Evolutionary conservation across 805 yeast species (phyloP).

Genomic region (Suhomyces emberorum): DNA sequence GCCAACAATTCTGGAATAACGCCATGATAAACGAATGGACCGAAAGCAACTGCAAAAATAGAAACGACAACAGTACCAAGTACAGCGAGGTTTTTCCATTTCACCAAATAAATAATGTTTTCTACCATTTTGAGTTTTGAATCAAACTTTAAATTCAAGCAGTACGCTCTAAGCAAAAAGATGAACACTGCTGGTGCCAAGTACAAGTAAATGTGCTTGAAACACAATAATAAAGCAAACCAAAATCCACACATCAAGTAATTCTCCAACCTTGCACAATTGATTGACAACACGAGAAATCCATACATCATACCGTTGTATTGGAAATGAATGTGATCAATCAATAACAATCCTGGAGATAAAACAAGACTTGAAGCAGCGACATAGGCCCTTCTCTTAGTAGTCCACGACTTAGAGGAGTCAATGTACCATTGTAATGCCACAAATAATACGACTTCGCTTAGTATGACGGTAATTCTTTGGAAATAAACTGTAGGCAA

Average conservation of each 20-base stretch:
- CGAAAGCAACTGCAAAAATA: conserved; percentile 68
- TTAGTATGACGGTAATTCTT: conserved; percentile 70
- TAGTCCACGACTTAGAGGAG: conserved; percentile 38
- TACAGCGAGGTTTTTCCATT: conserved; percentile 58
- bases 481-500: conserved; percentile 82
- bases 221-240: conserved; percentile 79
- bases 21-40: conserved; percentile 64
- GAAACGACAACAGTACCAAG: conserved; percentile 60
- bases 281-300: conserved; percentile 67
- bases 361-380: conserved; percentile 78
- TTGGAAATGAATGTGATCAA: conserved; percentile 96
- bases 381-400: conserved; percentile 57
- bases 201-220: conserved; percentile 90
- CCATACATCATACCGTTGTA: conserved; percentile 95
- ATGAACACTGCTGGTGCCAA: conserved; percentile 92
- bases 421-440: conserved; percentile 72
- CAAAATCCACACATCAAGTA: conserved; percentile 61
- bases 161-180: conserved; percentile 68
- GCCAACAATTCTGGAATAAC: conserved; percentile 61
- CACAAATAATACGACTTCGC: conserved; percentile 68
- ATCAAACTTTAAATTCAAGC: conserved; percentile 46
- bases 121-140: conserved; percentile 18
- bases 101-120: conserved; percentile 35
- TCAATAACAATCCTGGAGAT: conserved; percentile 85
- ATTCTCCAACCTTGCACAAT: conserved; percentile 59